Evolutionary conservation across 164 flowering plant genomes (phyloP).

Genomic region (Euptelea pleiosperma): DNA sequence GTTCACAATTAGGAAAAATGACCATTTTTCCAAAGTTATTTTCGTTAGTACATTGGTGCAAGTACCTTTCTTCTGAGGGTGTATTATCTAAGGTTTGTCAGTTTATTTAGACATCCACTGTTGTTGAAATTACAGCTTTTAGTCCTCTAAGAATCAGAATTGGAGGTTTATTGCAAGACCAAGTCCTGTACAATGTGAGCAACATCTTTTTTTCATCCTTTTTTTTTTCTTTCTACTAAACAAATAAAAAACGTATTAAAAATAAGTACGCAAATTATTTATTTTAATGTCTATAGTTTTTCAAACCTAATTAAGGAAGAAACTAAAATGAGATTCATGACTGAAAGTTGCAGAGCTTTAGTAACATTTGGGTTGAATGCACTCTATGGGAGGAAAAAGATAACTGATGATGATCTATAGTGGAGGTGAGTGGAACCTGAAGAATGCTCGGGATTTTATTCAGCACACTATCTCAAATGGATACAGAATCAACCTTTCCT

Average conservation of each 20-base stretch:
- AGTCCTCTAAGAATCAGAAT: slow-evolving; percentile 45
- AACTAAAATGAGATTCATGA: neutral
- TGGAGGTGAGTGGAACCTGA: slow-evolving; percentile 51
- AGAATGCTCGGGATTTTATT: slow-evolving; percentile 51
- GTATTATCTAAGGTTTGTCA: too few relatives aligned
- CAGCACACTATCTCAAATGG: slow-evolving; percentile 47
- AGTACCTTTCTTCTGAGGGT: too few relatives aligned
- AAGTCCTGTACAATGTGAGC: slow-evolving; percentile 49
- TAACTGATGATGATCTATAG: slow-evolving; percentile 13
- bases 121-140: slow-evolving; percentile 33
- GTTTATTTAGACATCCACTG: too few relatives aligned
- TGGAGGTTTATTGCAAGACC: slow-evolving; percentile 78
- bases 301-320: too few relatives aligned
- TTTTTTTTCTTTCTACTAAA: too few relatives aligned
- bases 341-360: slow-evolving; percentile 36
- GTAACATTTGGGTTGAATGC: slow-evolving; percentile 71
- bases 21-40: too few relatives aligned
- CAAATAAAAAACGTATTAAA: too few relatives aligned
- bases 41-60: too few relatives aligned
- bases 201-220: neutral
- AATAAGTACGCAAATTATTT: too few relatives aligned
- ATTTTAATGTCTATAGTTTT: too few relatives aligned
- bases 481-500: too few relatives aligned
- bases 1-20: too few relatives aligned
- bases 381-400: slow-evolving; percentile 39